phyloP scores from a whole-genome alignment of 2,329 filamentous ascomycete genomes.

The Colletotrichum cereale region DNA sequence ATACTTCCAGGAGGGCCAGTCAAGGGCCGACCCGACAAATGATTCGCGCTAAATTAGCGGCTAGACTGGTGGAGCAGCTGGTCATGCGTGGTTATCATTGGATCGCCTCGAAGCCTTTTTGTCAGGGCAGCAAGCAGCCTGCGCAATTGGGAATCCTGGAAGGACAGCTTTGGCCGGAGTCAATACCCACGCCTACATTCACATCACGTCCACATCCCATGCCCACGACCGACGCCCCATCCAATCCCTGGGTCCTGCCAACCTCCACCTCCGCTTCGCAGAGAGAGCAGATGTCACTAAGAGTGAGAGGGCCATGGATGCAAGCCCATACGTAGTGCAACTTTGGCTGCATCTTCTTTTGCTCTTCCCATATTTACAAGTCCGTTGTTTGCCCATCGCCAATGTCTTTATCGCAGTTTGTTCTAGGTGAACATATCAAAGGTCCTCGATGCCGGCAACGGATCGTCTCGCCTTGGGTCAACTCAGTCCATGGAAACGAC shows the following conservation, averaged over 20 bases:
- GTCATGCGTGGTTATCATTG: conserved; percentile 8
- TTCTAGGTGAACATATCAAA: no score
- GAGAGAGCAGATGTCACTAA: conserved; percentile 22
- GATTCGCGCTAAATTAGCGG: conserved; percentile 13
- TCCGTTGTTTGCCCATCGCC: conserved; percentile 37
- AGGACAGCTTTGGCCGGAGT: no score
- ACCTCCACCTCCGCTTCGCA: conserved; percentile 32
- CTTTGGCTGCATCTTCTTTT: conserved; percentile 9
- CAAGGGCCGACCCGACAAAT: conserved; percentile 19
- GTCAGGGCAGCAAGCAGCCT: no score
- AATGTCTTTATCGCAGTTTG: no score
- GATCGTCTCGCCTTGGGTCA: no score
- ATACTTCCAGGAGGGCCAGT: no score
- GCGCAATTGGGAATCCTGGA: no score
- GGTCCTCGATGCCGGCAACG: no score
- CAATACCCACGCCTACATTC: no score
- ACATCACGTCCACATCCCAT: no score
- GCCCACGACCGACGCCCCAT: no score
- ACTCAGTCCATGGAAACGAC: no score
- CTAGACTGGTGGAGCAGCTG: background rate
- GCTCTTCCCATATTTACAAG: conserved; percentile 36
- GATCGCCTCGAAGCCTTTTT: conserved; percentile 8
- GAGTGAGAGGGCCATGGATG: background rate
- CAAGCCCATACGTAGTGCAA: conserved; percentile 34
- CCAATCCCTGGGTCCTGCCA: conserved; percentile 30